Conservation (phyloP, 169 alveolate species). For the Perkinsus olseni region DNA sequence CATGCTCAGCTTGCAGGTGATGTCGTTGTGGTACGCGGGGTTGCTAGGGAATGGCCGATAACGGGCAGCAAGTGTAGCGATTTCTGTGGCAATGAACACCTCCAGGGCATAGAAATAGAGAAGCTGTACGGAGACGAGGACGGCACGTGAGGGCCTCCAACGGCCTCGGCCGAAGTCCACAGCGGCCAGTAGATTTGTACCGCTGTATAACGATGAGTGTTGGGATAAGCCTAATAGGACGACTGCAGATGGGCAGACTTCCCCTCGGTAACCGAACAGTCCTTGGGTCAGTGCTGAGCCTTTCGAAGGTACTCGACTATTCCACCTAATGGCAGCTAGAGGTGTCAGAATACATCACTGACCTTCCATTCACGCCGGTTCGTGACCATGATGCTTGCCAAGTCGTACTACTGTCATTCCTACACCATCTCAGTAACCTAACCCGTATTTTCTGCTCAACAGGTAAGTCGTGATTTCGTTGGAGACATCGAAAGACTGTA, state of each 20-base stretch:
- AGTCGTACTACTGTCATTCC: no score
- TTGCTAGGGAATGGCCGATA: not conserved
- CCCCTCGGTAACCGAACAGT: no score
- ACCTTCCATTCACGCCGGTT: no score
- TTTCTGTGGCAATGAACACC: not conserved
- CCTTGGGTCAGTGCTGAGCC: no score
- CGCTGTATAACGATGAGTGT: not conserved
- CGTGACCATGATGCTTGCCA: no score
- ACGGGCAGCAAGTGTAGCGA: not conserved
- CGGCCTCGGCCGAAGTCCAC: not conserved
- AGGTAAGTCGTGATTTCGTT: no score
- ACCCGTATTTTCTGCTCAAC: no score
- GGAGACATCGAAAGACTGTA: no score
- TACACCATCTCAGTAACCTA: no score
- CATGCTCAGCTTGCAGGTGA: not conserved
- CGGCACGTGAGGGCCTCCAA: not conserved
- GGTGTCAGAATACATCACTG: no score
- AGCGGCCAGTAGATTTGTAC: not conserved
- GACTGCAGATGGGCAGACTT: not conserved
- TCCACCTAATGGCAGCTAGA: no score
- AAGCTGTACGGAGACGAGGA: not conserved
- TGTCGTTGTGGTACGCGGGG: not conserved
- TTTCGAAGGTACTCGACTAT: no score
- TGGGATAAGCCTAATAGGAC: not conserved
- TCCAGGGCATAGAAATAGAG: not conserved